Evolutionary conservation across 139 green algal genomes (phyloP), one percentile per base, ranked within the genome.

Genomic region (Tetradesmus obliquus): DNA sequence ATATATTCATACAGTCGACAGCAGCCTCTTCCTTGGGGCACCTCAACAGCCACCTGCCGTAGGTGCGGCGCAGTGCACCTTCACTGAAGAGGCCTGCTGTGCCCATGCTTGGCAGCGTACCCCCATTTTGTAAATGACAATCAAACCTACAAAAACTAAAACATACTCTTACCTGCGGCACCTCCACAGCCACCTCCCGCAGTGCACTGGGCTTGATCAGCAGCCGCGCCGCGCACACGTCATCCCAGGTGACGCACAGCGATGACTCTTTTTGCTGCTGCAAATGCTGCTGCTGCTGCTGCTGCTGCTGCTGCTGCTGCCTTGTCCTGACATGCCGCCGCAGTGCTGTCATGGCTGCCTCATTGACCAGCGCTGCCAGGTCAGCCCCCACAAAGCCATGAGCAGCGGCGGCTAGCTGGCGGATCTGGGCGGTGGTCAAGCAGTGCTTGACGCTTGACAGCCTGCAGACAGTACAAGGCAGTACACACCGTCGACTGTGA

Each of bases 311-410:
- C 74, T 71, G 69, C 76, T 84, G 62, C 66, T 83, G 81, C 91
- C 24, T 32, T 62, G 66, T 22, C 53, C 7, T 22, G 3, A 93
- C 91, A 7, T 85, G 12, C n/a, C 93, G 81, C 32, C 94, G 74
- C 17, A 98, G 92, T 17, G 95, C 95, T 13, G 17, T 66, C 94
- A 99, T 89, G 2, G 95, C 93, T 2, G 97, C 97, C 91, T 98
- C 96, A 24, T 96, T 93, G 80, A 95, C 96, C 71, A 99, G 88
- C 0, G 95, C 96, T 9, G 94, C 93, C 88, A 99, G 92, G 91
- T 99, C 97, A 3, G 97, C 97, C 0, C 94, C 95, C 10, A 98
- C 96, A 92, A 97, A 99, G 80, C 97, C 97, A 82, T 98, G 95
- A 55, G 94, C 95, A 3, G 86, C 74, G 2, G 82, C 84, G 20